Conservation (phyloP, 192 early-diverging fungal genomes). For the Backusella tarrabulga region DNA sequence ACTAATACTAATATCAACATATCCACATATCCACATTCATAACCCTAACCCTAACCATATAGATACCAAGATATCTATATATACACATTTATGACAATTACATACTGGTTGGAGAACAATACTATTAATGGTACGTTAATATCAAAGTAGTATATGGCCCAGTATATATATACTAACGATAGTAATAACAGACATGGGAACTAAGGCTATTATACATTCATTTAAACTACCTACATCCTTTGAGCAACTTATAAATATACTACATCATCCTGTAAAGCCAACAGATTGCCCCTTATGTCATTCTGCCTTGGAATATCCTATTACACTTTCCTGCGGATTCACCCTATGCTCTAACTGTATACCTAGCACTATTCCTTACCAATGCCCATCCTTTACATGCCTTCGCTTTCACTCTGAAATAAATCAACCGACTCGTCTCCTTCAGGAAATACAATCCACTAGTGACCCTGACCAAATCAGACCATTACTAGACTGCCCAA, state of each 20-base stretch:
- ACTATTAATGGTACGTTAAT: not conserved
- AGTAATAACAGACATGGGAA: not conserved
- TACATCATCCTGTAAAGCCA: not conserved
- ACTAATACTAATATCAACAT: not conserved
- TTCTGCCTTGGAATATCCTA: conserved; percentile 29
- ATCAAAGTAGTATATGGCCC: no score
- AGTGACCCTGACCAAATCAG: conserved; percentile 9
- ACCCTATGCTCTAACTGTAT: conserved; percentile 35
- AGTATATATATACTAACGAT: not conserved
- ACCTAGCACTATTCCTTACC: conserved; percentile 6
- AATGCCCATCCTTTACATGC: conserved; percentile 17
- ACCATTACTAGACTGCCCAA: conserved; percentile 45
- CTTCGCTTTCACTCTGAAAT: conserved; percentile 17
- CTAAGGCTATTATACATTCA: not conserved
- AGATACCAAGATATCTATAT: no score
- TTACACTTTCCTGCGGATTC: conserved; percentile 45
- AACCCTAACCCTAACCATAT: not conserved
- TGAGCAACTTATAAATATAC: not conserved
- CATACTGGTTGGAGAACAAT: not conserved
- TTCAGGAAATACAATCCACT: conserved; percentile 30
- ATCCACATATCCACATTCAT: not conserved
- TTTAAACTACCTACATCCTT: conserved; percentile 6
- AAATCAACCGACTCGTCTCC: conserved; percentile 27
- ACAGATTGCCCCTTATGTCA: conserved; percentile 35
- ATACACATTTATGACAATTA: not conserved